Conservation (phyloP, 495 filamentous ascomycete species). For the Cudoniella acicularis region DNA sequence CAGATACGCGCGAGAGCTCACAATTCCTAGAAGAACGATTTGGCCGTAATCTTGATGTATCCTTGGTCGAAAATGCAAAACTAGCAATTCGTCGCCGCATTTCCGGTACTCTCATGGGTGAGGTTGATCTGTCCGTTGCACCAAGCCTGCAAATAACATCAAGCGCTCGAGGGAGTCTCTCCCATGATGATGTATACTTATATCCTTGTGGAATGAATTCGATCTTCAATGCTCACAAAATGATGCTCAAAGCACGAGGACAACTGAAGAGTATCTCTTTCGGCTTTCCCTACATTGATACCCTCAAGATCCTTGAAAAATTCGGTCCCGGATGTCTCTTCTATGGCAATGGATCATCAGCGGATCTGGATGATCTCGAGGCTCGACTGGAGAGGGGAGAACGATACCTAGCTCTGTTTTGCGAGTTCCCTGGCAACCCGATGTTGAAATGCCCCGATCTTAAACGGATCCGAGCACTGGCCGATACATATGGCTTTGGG, state of each 20-base stretch:
- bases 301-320: conserved; percentile 89
- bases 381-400: conserved; percentile 66
- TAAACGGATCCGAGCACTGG: conserved; percentile 69
- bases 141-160: conserved; percentile 32
- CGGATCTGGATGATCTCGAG: conserved; percentile 87
- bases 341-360: conserved; percentile 77
- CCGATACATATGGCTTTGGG: conserved; percentile 81
- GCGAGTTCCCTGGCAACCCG: conserved; percentile 93
- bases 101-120: conserved; percentile 74
- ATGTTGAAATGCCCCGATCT: conserved; percentile 83
- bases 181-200: conserved; percentile 85
- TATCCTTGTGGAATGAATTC: conserved; percentile 91
- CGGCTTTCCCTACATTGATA: conserved; percentile 94
- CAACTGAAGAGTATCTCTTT: conserved; percentile 65
- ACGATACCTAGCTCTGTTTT: conserved; percentile 79
- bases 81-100: conserved; percentile 82
- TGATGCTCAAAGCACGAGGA: conserved; percentile 57
- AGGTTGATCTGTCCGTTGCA: conserved; percentile 55
- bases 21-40: conserved; percentile 93
- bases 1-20: conserved; percentile 47
- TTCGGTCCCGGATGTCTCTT: conserved; percentile 91
- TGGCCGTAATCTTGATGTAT: conserved; percentile 80
- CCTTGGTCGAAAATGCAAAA: conserved; percentile 76
- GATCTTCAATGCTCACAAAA: conserved; percentile 84
- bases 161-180: conserved; percentile 58